Conservation (phyloP, 805 yeast species). For the Kodamaea jinghongensis region DNA sequence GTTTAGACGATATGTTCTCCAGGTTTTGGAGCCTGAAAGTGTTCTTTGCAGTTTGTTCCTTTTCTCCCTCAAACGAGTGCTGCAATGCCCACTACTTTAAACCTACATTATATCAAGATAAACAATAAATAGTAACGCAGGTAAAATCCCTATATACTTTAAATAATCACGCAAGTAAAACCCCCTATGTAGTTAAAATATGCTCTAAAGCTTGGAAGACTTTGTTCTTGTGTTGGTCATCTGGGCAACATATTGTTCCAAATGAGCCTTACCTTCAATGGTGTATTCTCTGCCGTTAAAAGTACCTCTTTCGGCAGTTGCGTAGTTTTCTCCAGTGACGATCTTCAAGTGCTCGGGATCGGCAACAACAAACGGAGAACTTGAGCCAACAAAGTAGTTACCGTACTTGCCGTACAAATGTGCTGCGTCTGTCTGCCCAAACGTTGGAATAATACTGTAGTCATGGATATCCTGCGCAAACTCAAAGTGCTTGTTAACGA, state of each 20-base stretch:
- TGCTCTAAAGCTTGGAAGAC: neutral
- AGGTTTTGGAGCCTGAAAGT: too few species aligned
- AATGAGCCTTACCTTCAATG: conserved; percentile 20
- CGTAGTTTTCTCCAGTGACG: conserved; percentile 14
- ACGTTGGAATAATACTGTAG: conserved; percentile 8
- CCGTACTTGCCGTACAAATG: conserved; percentile 32
- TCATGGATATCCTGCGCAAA: conserved; percentile 9
- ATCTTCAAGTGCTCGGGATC: conserved; percentile 12
- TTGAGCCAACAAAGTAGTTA: conserved; percentile 13
- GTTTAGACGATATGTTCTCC: too few species aligned
- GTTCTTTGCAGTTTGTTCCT: too few species aligned
- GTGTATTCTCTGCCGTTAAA: conserved; percentile 6
- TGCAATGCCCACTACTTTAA: too few species aligned
- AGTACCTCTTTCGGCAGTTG: conserved; percentile 6
- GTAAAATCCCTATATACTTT: neutral
- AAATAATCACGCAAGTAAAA: neutral
- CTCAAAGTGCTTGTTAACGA: conserved; percentile 4
- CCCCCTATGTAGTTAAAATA: too few species aligned
- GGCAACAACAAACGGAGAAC: neutral
- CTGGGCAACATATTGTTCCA: conserved; percentile 19
- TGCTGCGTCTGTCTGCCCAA: conserved; percentile 18
- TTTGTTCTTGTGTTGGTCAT: conserved; percentile 16
- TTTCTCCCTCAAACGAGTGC: too few species aligned
- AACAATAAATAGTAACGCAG: too few species aligned
- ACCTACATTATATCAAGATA: too few species aligned